Evolutionary conservation across 176 grass and related monocot genomes (phyloP).

Genomic region (Avena eriantha): DNA sequence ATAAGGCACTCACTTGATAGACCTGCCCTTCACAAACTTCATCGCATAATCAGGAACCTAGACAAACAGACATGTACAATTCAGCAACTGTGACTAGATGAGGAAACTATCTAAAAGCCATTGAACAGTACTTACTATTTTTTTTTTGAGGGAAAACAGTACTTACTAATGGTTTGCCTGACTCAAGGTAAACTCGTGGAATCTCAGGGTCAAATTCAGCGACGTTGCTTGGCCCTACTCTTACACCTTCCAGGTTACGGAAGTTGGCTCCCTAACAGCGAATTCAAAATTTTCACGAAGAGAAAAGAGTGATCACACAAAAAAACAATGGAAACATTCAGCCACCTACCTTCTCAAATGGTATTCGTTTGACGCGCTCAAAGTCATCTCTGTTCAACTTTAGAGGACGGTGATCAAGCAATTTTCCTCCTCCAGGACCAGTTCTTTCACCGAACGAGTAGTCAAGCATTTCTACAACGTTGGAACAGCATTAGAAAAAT

Average conservation of each 20-base stretch:
- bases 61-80: background rate
- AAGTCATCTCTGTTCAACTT: constrained; percentile 65
- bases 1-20: constrained; percentile 45
- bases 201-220: constrained; percentile 64
- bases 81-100: background rate
- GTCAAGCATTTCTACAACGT: constrained; percentile 64
- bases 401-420: constrained; percentile 70
- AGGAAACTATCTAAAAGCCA: too few relatives aligned
- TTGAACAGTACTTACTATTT: too few relatives aligned
- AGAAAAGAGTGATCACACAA: background rate
- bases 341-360: constrained; percentile 58
- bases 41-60: constrained; percentile 87
- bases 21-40: constrained; percentile 64
- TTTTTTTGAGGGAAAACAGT: too few relatives aligned
- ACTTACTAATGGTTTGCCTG: constrained; percentile 79
- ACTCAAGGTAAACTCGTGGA: constrained; percentile 48
- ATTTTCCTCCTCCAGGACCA: constrained; percentile 32
- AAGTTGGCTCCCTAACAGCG: constrained; percentile 82
- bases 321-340: background rate
- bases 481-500: background rate
- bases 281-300: background rate
- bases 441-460: constrained; percentile 38
- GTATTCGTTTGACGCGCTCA: constrained; percentile 63
- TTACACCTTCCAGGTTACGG: constrained; percentile 68
- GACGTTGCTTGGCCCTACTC: constrained; percentile 64